Evolutionary conservation across 1,284 basidiomycete genomes (phyloP).

Genomic region (Ceraceosorus bombacis): DNA sequence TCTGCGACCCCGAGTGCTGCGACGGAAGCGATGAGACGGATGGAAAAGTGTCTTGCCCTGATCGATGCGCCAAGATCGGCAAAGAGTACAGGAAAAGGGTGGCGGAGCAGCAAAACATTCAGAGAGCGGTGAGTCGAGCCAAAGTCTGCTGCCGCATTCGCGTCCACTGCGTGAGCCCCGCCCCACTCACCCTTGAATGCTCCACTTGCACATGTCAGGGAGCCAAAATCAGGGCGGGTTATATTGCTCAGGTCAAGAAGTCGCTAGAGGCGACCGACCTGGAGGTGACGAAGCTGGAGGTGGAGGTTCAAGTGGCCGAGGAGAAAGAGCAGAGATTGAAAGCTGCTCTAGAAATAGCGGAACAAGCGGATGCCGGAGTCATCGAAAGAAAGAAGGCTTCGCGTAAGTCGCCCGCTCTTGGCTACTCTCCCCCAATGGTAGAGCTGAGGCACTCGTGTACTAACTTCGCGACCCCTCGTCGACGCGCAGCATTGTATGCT

Average conservation of each 20-base stretch:
- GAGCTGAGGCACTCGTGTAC: neutral
- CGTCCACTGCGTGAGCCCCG: neutral
- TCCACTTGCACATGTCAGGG: conserved; percentile 51
- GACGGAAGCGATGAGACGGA: conserved; percentile 87
- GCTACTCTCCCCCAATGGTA: too few species aligned
- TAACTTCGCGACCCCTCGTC: too few species aligned
- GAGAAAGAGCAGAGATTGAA: conserved; percentile 31
- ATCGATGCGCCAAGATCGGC: conserved; percentile 71
- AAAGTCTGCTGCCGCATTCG: neutral
- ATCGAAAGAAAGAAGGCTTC: conserved; percentile 63
- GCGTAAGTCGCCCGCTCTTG: conserved; percentile 55
- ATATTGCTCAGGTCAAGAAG: conserved; percentile 67
- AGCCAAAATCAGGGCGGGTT: conserved; percentile 78
- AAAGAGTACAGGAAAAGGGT: conserved; percentile 61
- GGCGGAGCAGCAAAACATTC: conserved; percentile 66
- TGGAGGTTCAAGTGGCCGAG: conserved; percentile 60
- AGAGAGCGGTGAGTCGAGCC: conserved; percentile 57
- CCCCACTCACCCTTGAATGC: neutral
- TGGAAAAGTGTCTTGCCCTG: conserved; percentile 58
- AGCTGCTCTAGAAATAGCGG: conserved; percentile 22
- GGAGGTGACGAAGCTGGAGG: conserved; percentile 50
- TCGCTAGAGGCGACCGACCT: conserved; percentile 52
- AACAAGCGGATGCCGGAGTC: conserved; percentile 31
- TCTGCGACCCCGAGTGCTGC: conserved; percentile 90
- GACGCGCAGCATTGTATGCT: conserved; percentile 60